Percentiles rank a stretch among this genome's conserved stretches.
Conservation (phyloP, 2,329 filamentous ascomycete species). For the Fusarium pseudocircinatum region DNA sequence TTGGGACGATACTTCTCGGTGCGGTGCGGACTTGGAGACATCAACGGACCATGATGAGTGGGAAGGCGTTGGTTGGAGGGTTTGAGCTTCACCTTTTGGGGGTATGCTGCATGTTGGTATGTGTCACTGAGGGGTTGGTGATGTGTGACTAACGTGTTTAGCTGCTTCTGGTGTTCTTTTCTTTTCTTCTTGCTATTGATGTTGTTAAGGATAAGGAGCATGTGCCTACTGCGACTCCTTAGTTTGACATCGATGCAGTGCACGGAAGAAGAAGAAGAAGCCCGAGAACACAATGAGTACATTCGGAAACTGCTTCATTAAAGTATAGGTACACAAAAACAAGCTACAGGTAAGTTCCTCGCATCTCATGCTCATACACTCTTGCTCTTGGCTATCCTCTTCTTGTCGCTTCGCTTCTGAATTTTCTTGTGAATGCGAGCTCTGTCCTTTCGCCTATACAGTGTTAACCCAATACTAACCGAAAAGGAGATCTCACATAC, state of each 20-base stretch:
- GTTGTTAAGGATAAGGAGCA: slow-evolving; percentile 13
- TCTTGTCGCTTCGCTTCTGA: background rate
- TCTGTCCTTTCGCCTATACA: background rate
- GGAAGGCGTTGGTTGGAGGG: slow-evolving; percentile 46
- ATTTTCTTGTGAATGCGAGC: background rate
- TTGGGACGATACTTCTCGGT: slow-evolving; percentile 48
- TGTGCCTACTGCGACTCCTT: background rate
- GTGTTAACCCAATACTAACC: background rate
- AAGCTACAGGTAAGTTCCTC: background rate
- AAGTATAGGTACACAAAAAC: background rate
- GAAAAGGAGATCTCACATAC: background rate
- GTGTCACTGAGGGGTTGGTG: background rate
- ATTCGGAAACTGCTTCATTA: background rate
- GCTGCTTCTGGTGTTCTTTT: slow-evolving; percentile 39
- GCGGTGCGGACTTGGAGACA: slow-evolving; percentile 46
- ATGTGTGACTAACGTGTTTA: slow-evolving; percentile 13
- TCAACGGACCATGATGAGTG: slow-evolving; percentile 44
- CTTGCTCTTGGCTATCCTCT: background rate
- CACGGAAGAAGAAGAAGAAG: background rate
- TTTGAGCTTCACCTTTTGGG: slow-evolving; percentile 43
- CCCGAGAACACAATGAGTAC: background rate
- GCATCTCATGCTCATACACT: background rate
- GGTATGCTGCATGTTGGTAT: slow-evolving; percentile 29
- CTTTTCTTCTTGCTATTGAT: slow-evolving; percentile 37
- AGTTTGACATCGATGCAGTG: background rate